Percentiles rank a stretch among this genome's conserved stretches.
phyloP scores from a whole-genome alignment of 805 yeast genomes.

The Saccharomycopsis javanensis region DNA sequence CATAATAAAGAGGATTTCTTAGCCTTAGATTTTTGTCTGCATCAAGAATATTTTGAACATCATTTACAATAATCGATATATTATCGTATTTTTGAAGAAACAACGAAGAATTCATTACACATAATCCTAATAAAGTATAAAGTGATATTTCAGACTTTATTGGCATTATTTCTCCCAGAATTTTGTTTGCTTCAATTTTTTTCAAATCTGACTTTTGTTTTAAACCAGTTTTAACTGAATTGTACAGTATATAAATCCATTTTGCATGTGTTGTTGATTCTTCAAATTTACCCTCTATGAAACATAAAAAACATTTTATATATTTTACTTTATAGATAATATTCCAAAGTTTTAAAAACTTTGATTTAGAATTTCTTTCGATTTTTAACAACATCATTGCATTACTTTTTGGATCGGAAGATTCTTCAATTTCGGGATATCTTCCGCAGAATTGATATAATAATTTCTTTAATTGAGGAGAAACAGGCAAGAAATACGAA shows the following conservation, averaged over 20 bases:
- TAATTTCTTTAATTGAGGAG: background rate
- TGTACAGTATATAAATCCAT: background rate
- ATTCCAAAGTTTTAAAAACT: conserved; percentile 9
- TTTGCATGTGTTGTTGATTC: background rate
- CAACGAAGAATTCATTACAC: background rate
- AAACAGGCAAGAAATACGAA: background rate
- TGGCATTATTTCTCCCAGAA: background rate
- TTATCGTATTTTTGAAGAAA: background rate
- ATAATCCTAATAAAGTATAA: background rate
- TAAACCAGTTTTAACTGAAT: background rate
- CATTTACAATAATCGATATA: background rate
- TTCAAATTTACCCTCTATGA: background rate
- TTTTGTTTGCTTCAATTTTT: background rate
- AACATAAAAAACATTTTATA: conserved; percentile 2
- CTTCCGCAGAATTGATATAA: conserved; percentile 17
- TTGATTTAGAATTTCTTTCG: background rate
- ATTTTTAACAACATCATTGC: conserved; percentile 17
- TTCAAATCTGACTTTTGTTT: background rate
- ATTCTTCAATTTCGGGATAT: conserved; percentile 22
- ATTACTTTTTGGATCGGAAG: conserved; percentile 21
- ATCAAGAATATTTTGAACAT: background rate
- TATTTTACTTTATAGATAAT: conserved; percentile 8
- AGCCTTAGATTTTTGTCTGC: background rate
- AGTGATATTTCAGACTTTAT: background rate
- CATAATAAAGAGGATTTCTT: background rate